Evolutionary conservation across 345 rosid species (phyloP).

Genomic region (Cardiospermum halicacabum): DNA sequence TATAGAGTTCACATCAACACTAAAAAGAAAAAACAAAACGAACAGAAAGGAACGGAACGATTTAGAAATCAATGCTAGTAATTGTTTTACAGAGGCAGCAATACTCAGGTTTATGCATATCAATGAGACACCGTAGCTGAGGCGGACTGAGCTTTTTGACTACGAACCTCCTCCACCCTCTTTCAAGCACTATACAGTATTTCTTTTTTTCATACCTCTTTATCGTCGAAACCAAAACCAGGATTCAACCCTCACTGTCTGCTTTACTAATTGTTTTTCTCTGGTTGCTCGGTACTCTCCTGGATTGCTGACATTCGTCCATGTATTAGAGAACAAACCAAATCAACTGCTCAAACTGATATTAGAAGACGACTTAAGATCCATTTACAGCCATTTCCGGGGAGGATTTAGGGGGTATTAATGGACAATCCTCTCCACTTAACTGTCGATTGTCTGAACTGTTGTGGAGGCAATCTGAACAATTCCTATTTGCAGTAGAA

Average conservation of each 20-base stretch:
- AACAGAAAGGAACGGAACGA: neutral
- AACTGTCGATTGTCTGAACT: slow-evolving; percentile 47
- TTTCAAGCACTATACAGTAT: slow-evolving; percentile 28
- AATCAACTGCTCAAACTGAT: slow-evolving; percentile 10
- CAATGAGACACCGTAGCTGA: slow-evolving; percentile 7
- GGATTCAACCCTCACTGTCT: slow-evolving; percentile 8
- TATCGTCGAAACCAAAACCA: slow-evolving; percentile 4
- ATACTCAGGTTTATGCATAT: slow-evolving; percentile 21
- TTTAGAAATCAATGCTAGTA: slow-evolving; percentile 13
- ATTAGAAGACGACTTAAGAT: slow-evolving; percentile 38
- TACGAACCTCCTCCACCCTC: slow-evolving; percentile 18
- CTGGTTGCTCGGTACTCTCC: slow-evolving; percentile 5
- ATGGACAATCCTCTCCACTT: slow-evolving; percentile 56
- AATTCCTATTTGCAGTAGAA: slow-evolving; percentile 36
- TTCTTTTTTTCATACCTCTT: neutral
- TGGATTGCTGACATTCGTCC: slow-evolving; percentile 15
- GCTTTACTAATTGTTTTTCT: slow-evolving; percentile 4
- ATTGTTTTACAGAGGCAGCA: slow-evolving; percentile 31
- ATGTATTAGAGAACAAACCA: slow-evolving; percentile 19
- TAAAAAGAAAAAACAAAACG: neutral
- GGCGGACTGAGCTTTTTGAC: neutral
- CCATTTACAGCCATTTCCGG: slow-evolving; percentile 96
- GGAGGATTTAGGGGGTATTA: slow-evolving; percentile 68
- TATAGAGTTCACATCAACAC: slow-evolving; percentile 20
- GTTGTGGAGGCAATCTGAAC: slow-evolving; percentile 46